Evolutionary conservation across 164 flowering plant genomes (phyloP), one percentile per base, ranked within the genome.

Genomic region (Hamamelis virginiana): DNA sequence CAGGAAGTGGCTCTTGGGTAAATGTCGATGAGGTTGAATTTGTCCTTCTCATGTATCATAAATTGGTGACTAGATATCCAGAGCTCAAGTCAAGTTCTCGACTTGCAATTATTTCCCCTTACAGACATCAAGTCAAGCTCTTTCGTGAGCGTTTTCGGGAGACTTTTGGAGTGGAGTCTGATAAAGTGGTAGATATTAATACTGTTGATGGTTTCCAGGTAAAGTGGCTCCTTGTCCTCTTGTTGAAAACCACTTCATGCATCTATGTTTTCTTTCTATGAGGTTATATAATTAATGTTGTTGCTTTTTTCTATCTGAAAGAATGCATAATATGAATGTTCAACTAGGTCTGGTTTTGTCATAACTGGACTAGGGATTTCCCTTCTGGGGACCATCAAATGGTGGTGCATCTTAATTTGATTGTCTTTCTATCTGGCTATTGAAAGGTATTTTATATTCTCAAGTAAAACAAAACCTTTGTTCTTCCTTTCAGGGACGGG

Each of bases 121-220:
- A 91, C 69, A 79, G 84, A 64, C 74, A 83, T 76, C 99, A 96
- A 84, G 90, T 93, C 69, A 93, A 86, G 77, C 92, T 84, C 71
- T 77, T 93, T 67, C 77, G 85, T 62, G 85, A 91, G 9, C 82
- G 83, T 25, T 91, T 93, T 60, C 75, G 67, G 38, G 80, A 83
- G 1, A 84, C 71, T 12, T 93, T 89, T 79, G 96, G 94, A 8
- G 77, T 78, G 62, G 88, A 89, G 28, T 83, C 95, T 21, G 80
- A 84, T 55, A 85, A 86, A 72, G 72, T 89, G 9, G 95, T 93
- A 13, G 99, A 96, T 73, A 88, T 96, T 28, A 88, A 86, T 67
- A 93, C 98, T 11, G 90, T 91, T 48, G 98, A 96, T 76, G 98
- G 98, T 10, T 96, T 91, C 79, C 97, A 93, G 98, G 98, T 91